Evolutionary conservation across 2,329 filamentous ascomycete species (phyloP), one percentile per base, ranked within the genome.

Genomic region (Calonectria honghensis): DNA sequence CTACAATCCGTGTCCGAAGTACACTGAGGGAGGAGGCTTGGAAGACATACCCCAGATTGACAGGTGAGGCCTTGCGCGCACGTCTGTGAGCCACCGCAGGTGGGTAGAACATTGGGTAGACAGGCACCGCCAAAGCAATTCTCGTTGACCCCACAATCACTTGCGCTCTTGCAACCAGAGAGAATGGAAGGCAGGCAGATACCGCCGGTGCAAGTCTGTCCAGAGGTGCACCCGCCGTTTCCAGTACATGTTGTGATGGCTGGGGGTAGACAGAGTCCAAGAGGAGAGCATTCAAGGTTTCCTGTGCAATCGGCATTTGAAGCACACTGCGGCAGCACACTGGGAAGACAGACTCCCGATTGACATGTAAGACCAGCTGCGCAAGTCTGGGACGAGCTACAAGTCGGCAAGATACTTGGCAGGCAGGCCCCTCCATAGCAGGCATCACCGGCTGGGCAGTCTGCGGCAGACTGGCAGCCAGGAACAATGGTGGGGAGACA

Each of bases 41-140:
- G 71, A 20, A 73, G 57, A 37, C 71, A 73, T 2, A 52, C 35
- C 31, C 71, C 71, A 48, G 54, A 57, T 5, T 50, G 45, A 16
- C 72, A 73, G 7, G 37, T 52, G 27, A 66, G 72, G 5, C 37
- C 59, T 7, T 39, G 24, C 14, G n/a, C 39, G 14, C 72, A 73
- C 1, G 32, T n/a, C 18, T 16, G 7, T 3, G 41, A 52, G 27
- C n/a, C 32, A 4, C 27, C 6, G 32, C 72, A 73, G 11, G 27
- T 27, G 1, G 72, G 72, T 5, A 73, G 39, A 16, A 54, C 24
- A 1, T 48, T 63, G 4, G 59, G 24, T 11, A 54, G 27, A 41
- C 72, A 73, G 10, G 39, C 31, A 20, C 61, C 45, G 4, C 29
- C 52, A 37, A 70, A 24, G 31, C 67, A 70, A 31, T 27, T 70